phyloP scores from a whole-genome alignment of 2,329 filamentous ascomycete genomes.

The Alternaria ventricosa region DNA sequence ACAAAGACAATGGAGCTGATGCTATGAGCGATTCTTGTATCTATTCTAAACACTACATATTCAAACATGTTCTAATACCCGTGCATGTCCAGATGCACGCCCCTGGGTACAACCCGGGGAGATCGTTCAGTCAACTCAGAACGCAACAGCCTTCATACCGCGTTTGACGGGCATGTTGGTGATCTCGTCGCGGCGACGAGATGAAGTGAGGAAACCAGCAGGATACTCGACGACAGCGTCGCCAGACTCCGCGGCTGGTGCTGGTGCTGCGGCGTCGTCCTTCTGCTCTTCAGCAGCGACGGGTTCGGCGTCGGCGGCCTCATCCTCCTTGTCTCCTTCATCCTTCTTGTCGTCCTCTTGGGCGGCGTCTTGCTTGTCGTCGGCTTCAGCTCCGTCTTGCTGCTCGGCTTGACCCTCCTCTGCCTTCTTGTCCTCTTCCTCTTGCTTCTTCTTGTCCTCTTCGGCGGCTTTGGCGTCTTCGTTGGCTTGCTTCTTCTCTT shows the following conservation, averaged over 20 bases:
- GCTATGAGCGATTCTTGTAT: background rate
- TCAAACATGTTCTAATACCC: background rate
- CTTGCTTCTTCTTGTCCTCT: background rate
- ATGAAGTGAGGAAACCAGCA: conserved; percentile 11
- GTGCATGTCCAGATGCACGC: background rate
- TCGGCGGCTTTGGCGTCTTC: background rate
- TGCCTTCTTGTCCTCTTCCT: conserved; percentile 1
- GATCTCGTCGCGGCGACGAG: background rate
- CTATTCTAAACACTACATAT: background rate
- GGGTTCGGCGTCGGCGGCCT: background rate
- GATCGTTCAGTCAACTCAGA: background rate
- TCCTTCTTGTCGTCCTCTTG: background rate
- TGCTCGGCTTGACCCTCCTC: background rate
- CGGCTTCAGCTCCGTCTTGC: background rate
- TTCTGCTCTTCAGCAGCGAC: conserved; percentile 1
- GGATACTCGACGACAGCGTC: conserved; percentile 8
- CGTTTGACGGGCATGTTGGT: conserved; percentile 2
- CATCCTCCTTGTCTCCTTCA: conserved; percentile 3
- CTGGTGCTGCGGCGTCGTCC: background rate
- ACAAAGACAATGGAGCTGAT: background rate
- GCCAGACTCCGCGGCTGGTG: background rate
- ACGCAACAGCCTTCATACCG: conserved; percentile 6
- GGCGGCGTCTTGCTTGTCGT: background rate
- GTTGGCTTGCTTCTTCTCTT: conserved; percentile 1
- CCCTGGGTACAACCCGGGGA: too few species aligned